Percentiles rank a stretch among this genome's conserved stretches.
Conservation (phyloP, 352 stramenopile genomes). For the Phytophthora cryptogea region DNA sequence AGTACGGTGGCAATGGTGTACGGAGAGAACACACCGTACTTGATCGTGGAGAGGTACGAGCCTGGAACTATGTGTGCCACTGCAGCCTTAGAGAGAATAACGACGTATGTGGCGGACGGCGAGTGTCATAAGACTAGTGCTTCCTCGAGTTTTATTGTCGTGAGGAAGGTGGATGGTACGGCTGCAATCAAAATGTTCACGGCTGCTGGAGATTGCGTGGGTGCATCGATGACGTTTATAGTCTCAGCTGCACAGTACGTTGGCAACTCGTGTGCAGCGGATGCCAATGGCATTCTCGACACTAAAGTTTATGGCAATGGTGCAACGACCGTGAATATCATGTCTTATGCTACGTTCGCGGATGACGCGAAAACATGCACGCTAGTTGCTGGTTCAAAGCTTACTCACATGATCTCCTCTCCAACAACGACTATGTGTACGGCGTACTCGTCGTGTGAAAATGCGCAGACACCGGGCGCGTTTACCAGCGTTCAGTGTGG, state of each 20-base stretch:
- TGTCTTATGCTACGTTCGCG: neutral
- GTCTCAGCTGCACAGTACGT: neutral
- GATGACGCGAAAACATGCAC: neutral
- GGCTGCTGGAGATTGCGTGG: neutral
- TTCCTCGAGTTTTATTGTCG: neutral
- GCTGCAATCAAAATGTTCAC: neutral
- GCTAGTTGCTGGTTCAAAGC: neutral
- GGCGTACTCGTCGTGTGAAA: neutral
- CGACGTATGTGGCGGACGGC: constrained; percentile 4
- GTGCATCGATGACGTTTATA: neutral
- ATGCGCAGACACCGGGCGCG: neutral
- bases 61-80: neutral
- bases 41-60: constrained; percentile 2
- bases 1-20: neutral
- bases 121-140: constrained; percentile 3
- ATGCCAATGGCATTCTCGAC: neutral
- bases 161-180: neutral
- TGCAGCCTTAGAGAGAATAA: neutral
- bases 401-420: neutral
- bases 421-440: neutral
- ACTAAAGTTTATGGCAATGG: constrained; percentile 2
- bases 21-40: neutral
- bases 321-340: neutral
- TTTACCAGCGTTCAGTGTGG: neutral
- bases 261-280: neutral